These are phyloP conservation scores for Candida parachauliodes DNA, from an alignment of 805 yeast genomes.

Conservation along the genomic window DNA sequence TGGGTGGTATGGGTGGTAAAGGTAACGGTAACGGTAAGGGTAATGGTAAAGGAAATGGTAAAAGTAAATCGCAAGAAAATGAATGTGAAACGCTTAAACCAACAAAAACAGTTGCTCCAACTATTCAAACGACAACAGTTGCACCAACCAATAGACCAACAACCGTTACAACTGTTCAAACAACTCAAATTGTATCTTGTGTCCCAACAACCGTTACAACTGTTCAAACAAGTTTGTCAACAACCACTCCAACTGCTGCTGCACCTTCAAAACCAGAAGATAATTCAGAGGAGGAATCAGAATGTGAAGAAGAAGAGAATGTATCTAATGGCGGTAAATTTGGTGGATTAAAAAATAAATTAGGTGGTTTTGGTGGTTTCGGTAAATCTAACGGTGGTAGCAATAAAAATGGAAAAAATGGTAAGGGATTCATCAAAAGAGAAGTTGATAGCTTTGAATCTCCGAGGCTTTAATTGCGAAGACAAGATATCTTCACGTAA, in stretches of 20 bases:
- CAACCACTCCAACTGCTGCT: no score
- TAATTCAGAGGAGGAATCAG: background rate
- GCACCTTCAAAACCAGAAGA: no score
- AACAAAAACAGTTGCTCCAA: background rate
- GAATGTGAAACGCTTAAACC: no score
- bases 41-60: no score
- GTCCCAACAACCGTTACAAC: background rate
- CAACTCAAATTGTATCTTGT: no score
- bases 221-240: background rate
- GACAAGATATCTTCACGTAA: no score
- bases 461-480: background rate
- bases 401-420: background rate
- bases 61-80: no score
- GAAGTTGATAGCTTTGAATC: background rate
- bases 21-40: background rate
- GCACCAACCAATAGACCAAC: background rate
- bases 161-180: background rate
- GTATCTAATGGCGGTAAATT: background rate
- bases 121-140: background rate
- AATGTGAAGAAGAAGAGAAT: conserved; percentile 1
- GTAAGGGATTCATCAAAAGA: background rate
- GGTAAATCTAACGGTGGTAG: background rate
- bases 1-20: no score
- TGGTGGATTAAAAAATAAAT: conserved; percentile 2
- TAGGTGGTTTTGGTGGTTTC: conserved; percentile 1